Evolutionary conservation across 1,284 basidiomycete genomes (phyloP), one percentile per base, ranked within the genome.

Genomic region (Omphalotus olearius): DNA sequence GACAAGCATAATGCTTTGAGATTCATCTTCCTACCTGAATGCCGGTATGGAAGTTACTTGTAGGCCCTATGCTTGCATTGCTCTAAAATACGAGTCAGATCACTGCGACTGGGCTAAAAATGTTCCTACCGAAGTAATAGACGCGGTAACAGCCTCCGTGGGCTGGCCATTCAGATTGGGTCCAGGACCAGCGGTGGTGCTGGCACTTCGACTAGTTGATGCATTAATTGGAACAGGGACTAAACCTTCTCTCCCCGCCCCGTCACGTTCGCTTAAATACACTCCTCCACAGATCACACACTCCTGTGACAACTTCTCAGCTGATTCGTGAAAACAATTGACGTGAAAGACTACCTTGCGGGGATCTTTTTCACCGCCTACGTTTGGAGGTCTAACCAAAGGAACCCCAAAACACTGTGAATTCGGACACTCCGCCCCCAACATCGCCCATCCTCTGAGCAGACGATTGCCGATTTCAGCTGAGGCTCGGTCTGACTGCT

Each of bases 371-470:
- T 75, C 77, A 16, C 73, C 73, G 6, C 79, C 79, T 36, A 71
- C 59, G 63, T 79, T 85, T n/a, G 85, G 85, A 40, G 83, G 85
- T 46, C 85, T 72, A 50, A 88, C 84, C 26, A 91, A 75, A 26
- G 88, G 88, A 10, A 89, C 70, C 13, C 86, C 87, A 64, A 80
- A 85, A 60, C 88, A 91, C 35, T 69, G 68, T 23, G 62, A 60
- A 59, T 79, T 83, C 0, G 80, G 79, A 61, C 91, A 93, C 68
- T 91, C 88, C 45, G 91, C 88, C 38, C 78, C 87, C 17, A 93
- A 72, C 85, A 93, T 88, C 0, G 89, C 81, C 88, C 88, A 92
- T 39, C 90, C 90, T 63, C 81, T 83, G 42, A 93, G 67, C 55
- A 93, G 71, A 26, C 82, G 76, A 55, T 78, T 82, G 37, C 87